Evolutionary conservation across 2,329 filamentous ascomycete species (phyloP), one percentile per base, ranked within the genome.

Genomic region (Paecilomyces fulvus): DNA sequence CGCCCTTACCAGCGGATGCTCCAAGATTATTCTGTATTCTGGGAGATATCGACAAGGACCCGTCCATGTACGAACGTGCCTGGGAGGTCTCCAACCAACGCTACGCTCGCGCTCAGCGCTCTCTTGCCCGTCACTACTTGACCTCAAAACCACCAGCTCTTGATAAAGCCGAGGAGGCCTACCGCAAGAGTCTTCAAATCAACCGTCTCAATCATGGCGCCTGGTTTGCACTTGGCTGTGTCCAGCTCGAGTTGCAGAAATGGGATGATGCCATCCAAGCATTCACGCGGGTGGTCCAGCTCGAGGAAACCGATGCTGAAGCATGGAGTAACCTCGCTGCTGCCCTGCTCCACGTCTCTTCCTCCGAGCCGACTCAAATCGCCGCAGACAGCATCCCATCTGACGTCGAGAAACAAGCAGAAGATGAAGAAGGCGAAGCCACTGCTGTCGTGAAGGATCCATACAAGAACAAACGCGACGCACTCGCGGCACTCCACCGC

Each of bases 301-400:
- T 89, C 10, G 94, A 96, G 51, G 92, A 95, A 25, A 86, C 87
- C 54, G 92, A 96, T 67, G 92, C 92, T 0, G 85, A 95, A 67
- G 90, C 90, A 0, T 99, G 94, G 90, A 95, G 89, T 65, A 99
- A 99, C 67, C 80, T 99, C 21, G 94, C 92, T 0, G 91, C 88
- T 1, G 87, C 92, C 0, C 80, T 97, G 1, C 83, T 91, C 82
- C 71, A 79, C 76, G 49, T 72, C 5, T 64, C 68, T 46, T 63
- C 66, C 11, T 61, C 70, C 12, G 59, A 81, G 48, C 64, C 68
- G 11, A 46, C 55, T 12, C 30, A n/a, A 11, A 52, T 49, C 28
- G 25, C 52, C 11, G 23, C 37, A 43, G 52, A 53, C 2, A 21
- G 30, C 12, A 46, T 53, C 21, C 58, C 61, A 3, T 56, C 57